Evolutionary conservation across 257 asterid genomes (phyloP), one percentile per base, ranked within the genome.

Genomic region (Mitragyna speciosa): DNA sequence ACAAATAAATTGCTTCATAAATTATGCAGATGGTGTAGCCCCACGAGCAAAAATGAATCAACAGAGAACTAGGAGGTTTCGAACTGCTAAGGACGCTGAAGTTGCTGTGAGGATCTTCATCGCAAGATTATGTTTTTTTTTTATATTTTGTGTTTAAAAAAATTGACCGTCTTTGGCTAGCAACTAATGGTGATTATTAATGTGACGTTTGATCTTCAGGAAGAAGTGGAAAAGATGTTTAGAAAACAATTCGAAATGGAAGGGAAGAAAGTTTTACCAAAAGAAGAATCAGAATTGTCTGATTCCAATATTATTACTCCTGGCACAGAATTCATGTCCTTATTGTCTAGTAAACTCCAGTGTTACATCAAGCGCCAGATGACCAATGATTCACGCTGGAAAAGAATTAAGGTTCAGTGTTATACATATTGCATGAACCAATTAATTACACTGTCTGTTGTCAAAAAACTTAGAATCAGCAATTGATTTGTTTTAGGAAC

Each of bases 21-120:
- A 28, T 30, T 15, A n/a, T 70, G 73, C 85, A 92, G 95, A 92
- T 80, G 95, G 97, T 12, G 95, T 89, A 52, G 95, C 95, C 36
- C 94, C 97, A 2, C 84, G 94, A 63, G 97, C 97, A 0, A 92
- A 92, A 63, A 88, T 90, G 95, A 90, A 92, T 75, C 93, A 86
- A 30, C 92, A 86, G 17, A 45, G 97, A 66, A 49, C 87, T 4
- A 64, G 97, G 28, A 81, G 97, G 41, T 92, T 89, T 82, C 76
- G 89, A 45, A 31, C 89, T 3, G 87, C 96, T 0, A 89, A 84
- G 69, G 92, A 89, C 67, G 68, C 56, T 45, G 82, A 85, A 58
- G 51, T 51, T 14, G 85, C 84, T 12, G 96, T 91, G 16, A 41
- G 84, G 63, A 12, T 70, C 58, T 47, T 52, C 12, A 28, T 28